phyloP scores from a whole-genome alignment of 257 asterid genomes.

The Plantago major region DNA sequence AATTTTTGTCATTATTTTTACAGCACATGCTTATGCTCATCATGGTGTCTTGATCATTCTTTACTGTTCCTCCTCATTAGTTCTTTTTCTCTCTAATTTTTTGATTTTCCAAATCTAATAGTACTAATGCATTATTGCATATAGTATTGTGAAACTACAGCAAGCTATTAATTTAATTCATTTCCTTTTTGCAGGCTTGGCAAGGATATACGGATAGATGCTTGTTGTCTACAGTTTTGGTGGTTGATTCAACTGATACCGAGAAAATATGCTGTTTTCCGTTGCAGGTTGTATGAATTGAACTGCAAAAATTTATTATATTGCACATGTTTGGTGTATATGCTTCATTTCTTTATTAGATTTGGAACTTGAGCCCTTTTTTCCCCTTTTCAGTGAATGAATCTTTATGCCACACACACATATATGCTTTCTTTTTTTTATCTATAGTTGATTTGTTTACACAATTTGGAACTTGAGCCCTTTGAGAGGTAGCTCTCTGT shows the following conservation, averaged over 20 bases:
- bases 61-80: constrained; percentile 21
- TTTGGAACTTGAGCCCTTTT: constrained; percentile 9
- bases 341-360: constrained; percentile 3
- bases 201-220: constrained; percentile 34
- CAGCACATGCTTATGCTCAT: constrained; percentile 20
- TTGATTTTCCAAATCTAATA: constrained; percentile 4
- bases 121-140: constrained; percentile 14
- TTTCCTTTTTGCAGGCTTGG: constrained; percentile 21
- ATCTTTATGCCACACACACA: constrained; percentile 17
- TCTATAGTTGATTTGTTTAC: constrained; percentile 29
- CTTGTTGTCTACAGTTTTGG: constrained; percentile 43
- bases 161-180: constrained; percentile 14
- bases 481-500: constrained; percentile 16
- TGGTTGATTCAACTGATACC: constrained; percentile 38
- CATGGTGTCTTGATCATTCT: constrained; percentile 25
- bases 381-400: constrained; percentile 10
- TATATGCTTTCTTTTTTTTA: constrained; percentile 13
- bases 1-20: constrained; percentile 3
- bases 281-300: constrained; percentile 33
- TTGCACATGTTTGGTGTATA: constrained; percentile 22
- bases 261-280: constrained; percentile 44
- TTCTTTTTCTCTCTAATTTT: constrained; percentile 24
- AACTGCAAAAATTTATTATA: constrained; percentile 19
- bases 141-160: background rate
- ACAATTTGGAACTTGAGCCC: constrained; percentile 33